Percentiles rank a stretch among this genome's conserved stretches.
Conservation (phyloP, 225 moss, liverwort and hornwort species). For the Climacium dendroides region DNA sequence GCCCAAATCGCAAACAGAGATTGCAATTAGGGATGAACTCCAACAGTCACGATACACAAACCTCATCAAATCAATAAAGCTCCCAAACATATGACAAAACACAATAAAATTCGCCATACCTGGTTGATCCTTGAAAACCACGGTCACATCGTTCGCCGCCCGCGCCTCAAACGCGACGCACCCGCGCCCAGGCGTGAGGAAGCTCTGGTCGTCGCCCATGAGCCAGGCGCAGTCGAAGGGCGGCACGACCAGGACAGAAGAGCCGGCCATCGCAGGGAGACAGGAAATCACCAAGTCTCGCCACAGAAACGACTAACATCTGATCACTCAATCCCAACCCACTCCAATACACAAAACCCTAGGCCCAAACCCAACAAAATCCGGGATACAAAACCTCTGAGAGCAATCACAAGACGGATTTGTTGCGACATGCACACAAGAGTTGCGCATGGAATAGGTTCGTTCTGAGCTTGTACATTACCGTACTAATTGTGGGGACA, state of each 20-base stretch:
- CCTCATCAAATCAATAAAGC: not conserved
- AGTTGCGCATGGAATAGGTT: not conserved
- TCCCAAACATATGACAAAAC: no score
- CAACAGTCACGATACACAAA: not conserved
- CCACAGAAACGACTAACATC: not conserved
- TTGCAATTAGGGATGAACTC: not conserved
- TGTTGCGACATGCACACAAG: not conserved
- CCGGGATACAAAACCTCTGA: not conserved
- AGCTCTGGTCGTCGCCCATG: constrained; percentile 75
- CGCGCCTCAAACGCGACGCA: constrained; percentile 90
- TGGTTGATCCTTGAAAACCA: constrained; percentile 91
- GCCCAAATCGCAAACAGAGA: not conserved
- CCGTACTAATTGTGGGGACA: not conserved
- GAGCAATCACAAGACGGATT: not conserved
- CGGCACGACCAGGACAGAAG: constrained; percentile 69
- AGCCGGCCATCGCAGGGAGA: constrained; percentile 17
- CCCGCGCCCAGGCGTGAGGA: constrained; percentile 56
- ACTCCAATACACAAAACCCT: not conserved
- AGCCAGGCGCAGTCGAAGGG: constrained; percentile 98
- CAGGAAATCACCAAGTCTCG: not conserved
- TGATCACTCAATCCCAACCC: not conserved
- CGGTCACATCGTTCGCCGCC: constrained; percentile 86
- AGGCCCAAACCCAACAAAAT: not conserved
- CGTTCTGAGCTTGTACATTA: no score
- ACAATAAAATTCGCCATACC: not conserved